phyloP scores from a whole-genome alignment of 2,329 filamentous ascomycete species.

The Cordyceps militaris region DNA sequence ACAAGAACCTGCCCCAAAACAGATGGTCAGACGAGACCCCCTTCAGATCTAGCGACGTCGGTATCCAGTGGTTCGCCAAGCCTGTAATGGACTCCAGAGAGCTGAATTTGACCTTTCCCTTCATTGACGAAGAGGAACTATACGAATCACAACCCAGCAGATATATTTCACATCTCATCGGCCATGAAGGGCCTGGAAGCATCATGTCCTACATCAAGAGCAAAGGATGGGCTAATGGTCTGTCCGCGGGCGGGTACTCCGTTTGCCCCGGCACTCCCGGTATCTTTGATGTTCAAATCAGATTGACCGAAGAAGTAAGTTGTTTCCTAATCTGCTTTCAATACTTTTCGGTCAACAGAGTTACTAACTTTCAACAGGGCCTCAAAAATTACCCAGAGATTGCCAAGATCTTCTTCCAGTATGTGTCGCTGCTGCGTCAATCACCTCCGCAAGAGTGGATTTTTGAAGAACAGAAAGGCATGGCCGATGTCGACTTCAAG shows the following conservation, averaged over 20 bases:
- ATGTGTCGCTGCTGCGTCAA: constrained; percentile 79
- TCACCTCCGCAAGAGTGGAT: constrained; percentile 84
- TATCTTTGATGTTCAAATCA: constrained; percentile 72
- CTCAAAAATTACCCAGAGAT: constrained; percentile 76
- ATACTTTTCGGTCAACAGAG: background rate
- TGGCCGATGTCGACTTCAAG: constrained; percentile 89
- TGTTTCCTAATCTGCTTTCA: background rate
- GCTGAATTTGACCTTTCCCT: constrained; percentile 75
- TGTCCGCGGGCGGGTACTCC: constrained; percentile 69
- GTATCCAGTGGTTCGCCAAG: constrained; percentile 75
- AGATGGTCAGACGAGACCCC: constrained; percentile 47
- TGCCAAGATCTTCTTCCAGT: constrained; percentile 80
- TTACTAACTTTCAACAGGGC: constrained; percentile 36
- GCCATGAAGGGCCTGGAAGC: constrained; percentile 87
- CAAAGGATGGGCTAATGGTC: constrained; percentile 80
- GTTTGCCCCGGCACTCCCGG: constrained; percentile 72
- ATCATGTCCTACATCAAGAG: constrained; percentile 84
- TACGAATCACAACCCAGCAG: constrained; percentile 76
- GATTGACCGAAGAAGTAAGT: constrained; percentile 70
- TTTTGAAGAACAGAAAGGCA: constrained; percentile 81
- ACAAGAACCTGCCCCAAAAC: constrained; percentile 67
- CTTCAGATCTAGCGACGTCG: constrained; percentile 42
- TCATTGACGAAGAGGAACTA: constrained; percentile 72
- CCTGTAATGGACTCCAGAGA: constrained; percentile 83
- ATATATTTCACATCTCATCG: constrained; percentile 83